phyloP scores from a whole-genome alignment of 192 early-diverging fungal genomes.

The Rhizophagus prolifer region DNA sequence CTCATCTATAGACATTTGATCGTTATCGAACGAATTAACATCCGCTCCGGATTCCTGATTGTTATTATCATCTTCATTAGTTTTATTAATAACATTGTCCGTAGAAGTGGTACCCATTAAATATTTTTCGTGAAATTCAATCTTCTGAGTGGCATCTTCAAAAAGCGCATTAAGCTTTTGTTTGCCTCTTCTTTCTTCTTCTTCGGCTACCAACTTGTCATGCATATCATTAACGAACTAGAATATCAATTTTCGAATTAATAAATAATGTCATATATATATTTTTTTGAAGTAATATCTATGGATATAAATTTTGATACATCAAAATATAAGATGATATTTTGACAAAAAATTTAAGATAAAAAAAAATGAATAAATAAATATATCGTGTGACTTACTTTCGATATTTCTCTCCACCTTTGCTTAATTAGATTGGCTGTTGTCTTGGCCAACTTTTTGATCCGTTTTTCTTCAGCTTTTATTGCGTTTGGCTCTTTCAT shows the following conservation, averaged over 20 bases:
- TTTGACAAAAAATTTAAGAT: slow-evolving; percentile 35
- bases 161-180: slow-evolving; percentile 32
- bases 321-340: slow-evolving; percentile 48
- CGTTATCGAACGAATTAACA: background rate
- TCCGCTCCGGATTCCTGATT: slow-evolving; percentile 14
- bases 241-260: slow-evolving; percentile 6
- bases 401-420: slow-evolving; percentile 74
- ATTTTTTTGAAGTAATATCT: slow-evolving; percentile 1
- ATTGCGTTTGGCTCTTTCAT: slow-evolving; percentile 51
- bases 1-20: slow-evolving; percentile 11
- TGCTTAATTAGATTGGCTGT: slow-evolving; percentile 64
- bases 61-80: slow-evolving; percentile 34
- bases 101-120: background rate
- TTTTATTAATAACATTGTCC: slow-evolving; percentile 38
- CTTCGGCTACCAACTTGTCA: slow-evolving; percentile 21
- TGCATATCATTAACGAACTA: slow-evolving; percentile 26
- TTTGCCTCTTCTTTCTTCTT: slow-evolving; percentile 25
- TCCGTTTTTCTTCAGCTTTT: slow-evolving; percentile 43
- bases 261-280: slow-evolving; percentile 7
- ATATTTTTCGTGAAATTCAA: slow-evolving; percentile 29
- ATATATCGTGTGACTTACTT: slow-evolving; percentile 32
- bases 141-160: slow-evolving; percentile 26
- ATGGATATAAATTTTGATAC: slow-evolving; percentile 15
- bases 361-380: background rate
- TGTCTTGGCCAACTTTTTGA: slow-evolving; percentile 62